Conservation (phyloP, 1,284 basidiomycete genomes). For the Cryptococcus sp. region DNA sequence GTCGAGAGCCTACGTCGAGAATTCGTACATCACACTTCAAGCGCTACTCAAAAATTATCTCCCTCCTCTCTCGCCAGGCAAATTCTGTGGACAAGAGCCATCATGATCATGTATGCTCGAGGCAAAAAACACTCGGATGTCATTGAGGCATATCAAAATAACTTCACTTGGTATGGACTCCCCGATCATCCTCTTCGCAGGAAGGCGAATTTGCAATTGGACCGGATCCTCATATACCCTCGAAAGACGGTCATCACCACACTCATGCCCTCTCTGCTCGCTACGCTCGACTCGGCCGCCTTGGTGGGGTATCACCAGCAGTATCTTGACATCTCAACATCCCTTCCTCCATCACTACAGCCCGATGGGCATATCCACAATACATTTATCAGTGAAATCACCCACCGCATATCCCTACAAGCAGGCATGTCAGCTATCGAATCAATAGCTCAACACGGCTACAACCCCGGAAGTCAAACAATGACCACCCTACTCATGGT, state of each 20-base stretch:
- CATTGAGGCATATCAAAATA: constrained; percentile 17
- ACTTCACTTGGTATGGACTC: constrained; percentile 33
- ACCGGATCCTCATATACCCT: constrained; percentile 10
- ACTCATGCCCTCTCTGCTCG: constrained; percentile 25
- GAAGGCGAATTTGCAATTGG: not conserved
- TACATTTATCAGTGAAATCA: constrained; percentile 22
- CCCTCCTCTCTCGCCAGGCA: constrained; percentile 5
- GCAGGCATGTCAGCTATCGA: constrained; percentile 14
- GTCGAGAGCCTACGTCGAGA: not conserved
- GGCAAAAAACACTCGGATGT: constrained; percentile 17
- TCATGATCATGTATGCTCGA: constrained; percentile 19
- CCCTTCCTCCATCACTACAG: constrained; percentile 16
- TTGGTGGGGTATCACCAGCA: constrained; percentile 8
- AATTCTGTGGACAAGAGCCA: constrained; percentile 30
- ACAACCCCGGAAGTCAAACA: constrained; percentile 12
- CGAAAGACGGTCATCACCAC: constrained; percentile 22
- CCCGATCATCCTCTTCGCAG: constrained; percentile 12
- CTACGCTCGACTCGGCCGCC: constrained; percentile 6
- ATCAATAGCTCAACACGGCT: constrained; percentile 9
- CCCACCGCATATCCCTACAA: constrained; percentile 11
- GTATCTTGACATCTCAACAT: constrained; percentile 13
- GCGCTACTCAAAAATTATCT: too few relatives aligned
- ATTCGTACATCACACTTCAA: not conserved
- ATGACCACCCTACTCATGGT: constrained; percentile 23
- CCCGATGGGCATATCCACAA: constrained; percentile 24